Conservation (phyloP, 257 asterid species). For the Orobanche coerulescens region DNA sequence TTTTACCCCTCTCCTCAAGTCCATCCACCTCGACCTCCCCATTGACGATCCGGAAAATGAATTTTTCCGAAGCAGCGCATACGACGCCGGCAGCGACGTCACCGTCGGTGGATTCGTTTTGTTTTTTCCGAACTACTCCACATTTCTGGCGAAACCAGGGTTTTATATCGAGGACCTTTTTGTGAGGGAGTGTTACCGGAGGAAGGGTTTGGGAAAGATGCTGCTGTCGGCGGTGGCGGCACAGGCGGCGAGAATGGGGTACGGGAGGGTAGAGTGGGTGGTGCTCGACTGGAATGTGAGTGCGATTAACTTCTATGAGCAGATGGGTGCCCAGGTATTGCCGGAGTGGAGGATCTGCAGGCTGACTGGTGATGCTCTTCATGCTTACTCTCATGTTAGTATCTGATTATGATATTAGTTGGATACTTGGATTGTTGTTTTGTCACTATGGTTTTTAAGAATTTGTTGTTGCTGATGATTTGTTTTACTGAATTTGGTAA, state of each 20-base stretch:
- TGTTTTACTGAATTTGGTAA: not conserved
- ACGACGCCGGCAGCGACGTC: slow-evolving; percentile 11
- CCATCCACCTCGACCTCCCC: slow-evolving; percentile 48
- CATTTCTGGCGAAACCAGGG: slow-evolving; percentile 80
- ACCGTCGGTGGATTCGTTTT: slow-evolving; percentile 55
- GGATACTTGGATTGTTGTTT: too few species aligned
- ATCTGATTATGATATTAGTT: slow-evolving; percentile 32
- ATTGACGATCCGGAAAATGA: slow-evolving; percentile 50
- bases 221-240: slow-evolving; percentile 64
- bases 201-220: slow-evolving; percentile 65
- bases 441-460: too few species aligned
- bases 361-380: slow-evolving; percentile 59
- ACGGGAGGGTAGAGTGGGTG: slow-evolving; percentile 87
- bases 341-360: slow-evolving; percentile 84
- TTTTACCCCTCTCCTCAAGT: slow-evolving; percentile 31
- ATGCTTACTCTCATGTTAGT: slow-evolving; percentile 41
- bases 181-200: slow-evolving; percentile 74
- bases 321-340: slow-evolving; percentile 64
- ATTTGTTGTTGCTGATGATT: not conserved
- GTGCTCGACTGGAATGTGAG: slow-evolving; percentile 73
- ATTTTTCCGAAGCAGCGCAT: slow-evolving; percentile 28
- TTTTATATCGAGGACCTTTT: slow-evolving; percentile 72
- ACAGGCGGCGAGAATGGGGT: slow-evolving; percentile 85
- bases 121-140: slow-evolving; percentile 75
- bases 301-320: slow-evolving; percentile 65